These are phyloP conservation scores for Dictyostelium discoideum DNA, from an alignment of 78 protist species.

Conservation along the genomic window dicty_2.7 NC_007091.3:2899501-2900000, in stretches of 20 bases:
- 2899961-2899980: background rate
- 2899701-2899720: background rate
- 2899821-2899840: background rate
- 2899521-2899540: conserved; percentile 71
- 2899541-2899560: conserved; percentile 23
- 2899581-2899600: background rate
- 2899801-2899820: conserved; percentile 14
- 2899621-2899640: background rate
- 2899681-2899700: background rate
- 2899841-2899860: conserved; percentile 47
- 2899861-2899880: background rate
- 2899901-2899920: conserved; percentile 61
- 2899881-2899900: conserved; percentile 2
- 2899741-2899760: conserved; percentile 24
- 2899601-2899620: background rate
- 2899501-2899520: conserved; percentile 57
- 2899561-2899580: background rate
- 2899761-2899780: conserved; percentile 32
- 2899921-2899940: conserved; percentile 48
- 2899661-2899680: background rate
- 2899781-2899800: conserved; percentile 54
- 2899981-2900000: conserved; percentile 5
- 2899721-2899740: background rate
- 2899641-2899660: background rate
- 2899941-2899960: conserved; percentile 2